These are phyloP conservation scores for Termitomyces sp. DNA, from an alignment of 768 basidiomycete species.

Conservation along the genomic window DNA sequence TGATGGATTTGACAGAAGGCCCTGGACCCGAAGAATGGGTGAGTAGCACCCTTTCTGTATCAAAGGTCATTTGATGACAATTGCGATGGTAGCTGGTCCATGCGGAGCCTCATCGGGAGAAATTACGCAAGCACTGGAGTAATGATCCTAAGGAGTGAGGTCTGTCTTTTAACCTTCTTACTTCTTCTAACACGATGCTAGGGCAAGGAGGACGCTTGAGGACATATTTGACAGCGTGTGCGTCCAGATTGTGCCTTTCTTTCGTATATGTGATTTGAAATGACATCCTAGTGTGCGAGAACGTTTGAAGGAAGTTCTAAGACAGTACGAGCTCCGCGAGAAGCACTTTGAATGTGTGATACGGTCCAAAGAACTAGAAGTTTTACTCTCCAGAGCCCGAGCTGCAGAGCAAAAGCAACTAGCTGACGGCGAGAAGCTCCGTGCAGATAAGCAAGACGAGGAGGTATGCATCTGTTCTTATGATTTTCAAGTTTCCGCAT, in stretches of 20 bases:
- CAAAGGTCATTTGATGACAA: not conserved
- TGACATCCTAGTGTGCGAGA: conserved; percentile 64
- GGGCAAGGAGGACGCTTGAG: conserved; percentile 70
- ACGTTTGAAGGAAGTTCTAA: conserved; percentile 80
- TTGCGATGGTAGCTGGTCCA: conserved; percentile 49
- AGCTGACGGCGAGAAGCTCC: conserved; percentile 66
- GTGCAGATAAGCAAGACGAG: conserved; percentile 65
- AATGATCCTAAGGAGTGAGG: conserved; percentile 70
- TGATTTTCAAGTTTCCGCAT: conserved; percentile 8
- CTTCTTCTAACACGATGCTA: conserved; percentile 23
- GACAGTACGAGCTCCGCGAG: conserved; percentile 87
- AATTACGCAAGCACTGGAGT: conserved; percentile 78
- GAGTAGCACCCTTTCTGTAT: conserved; percentile 19
- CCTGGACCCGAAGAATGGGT: conserved; percentile 61
- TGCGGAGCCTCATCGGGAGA: conserved; percentile 58
- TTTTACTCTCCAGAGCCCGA: conserved; percentile 80
- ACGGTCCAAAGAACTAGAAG: conserved; percentile 88
- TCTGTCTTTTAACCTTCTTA: not conserved
- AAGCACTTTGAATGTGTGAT: conserved; percentile 91
- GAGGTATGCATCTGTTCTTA: conserved; percentile 48
- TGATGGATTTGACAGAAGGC: conserved; percentile 84
- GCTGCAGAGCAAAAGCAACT: conserved; percentile 85
- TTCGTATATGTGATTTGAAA: not conserved
- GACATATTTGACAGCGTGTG: conserved; percentile 86
- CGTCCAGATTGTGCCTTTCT: conserved; percentile 23